Evolutionary conservation across 2,329 filamentous ascomycete species (phyloP), one percentile per base, ranked within the genome.

Genomic region (Dactylellina cionopaga): DNA sequence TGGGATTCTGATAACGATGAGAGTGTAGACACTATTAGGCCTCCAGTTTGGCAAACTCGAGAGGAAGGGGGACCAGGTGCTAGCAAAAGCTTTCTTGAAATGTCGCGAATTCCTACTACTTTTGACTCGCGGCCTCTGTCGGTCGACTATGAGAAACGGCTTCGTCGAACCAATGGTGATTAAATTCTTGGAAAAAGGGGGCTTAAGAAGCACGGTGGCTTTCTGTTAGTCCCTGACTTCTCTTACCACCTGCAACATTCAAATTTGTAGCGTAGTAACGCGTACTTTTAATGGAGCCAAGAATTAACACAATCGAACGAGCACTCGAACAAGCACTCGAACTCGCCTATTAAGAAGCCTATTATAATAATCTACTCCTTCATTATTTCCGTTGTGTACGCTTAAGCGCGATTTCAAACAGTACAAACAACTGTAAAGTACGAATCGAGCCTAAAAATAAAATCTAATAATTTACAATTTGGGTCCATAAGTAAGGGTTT

Each of bases 31-130:
- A 17, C n/a, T 3, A 35, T 24, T 4, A 33, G 5, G 13, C 59
- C 47, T 11, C 46, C 59, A 17, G 17, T 63, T 1, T 19, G 35
- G 15, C 10, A 9, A n/a, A 15, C 47, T 6, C 47, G 47, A n/a
- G 1, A 17, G n/a, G 47, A 54, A 19, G 47, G 59, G 4, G 44
- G 58, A 0, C 33, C 44, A 9, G 37, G 47, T 6, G 47, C 47
- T 4, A 64, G 47, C 1, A 54, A 55, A 39, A 29, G 47, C 13
- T 25, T 15, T 3, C 25, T 64, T 19, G 59, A 54, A 9, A 17
- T 35, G 2, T 64, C 59, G 10, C 19, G 27, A 19, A 22, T 47
- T 15, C 24, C 37, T 13, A 24, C 35, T 4, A 64, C 33, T n/a
- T 7, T 15, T 13, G 24, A n/a, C 2, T 41, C 35, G 29, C 33